Evolutionary conservation across 805 yeast genomes (phyloP), one percentile per base, ranked within the genome.

Genomic region (Kluyveromyces nonfermentans): DNA sequence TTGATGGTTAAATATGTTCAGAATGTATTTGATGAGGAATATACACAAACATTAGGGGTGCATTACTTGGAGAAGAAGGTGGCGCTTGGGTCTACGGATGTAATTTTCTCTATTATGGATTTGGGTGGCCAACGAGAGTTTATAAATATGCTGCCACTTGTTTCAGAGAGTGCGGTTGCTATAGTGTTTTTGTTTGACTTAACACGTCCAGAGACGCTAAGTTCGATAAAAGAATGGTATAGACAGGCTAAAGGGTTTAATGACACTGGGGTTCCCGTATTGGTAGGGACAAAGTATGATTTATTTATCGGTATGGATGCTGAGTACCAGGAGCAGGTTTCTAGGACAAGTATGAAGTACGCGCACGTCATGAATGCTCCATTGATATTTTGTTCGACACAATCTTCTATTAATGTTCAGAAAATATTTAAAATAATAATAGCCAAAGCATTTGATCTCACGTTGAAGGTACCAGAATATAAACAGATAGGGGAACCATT

Each of bases 1-100:
- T 67, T 90, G 46, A 89, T 90, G 97, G 96, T 89, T 19, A 88
- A 90, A 59, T 90, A 89, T 60, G 96, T 90, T n/a, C 96, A 90
- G 58, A 94, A 94, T 43, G 78, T 85, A 30, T 90, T 85, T 61
- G 95, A 88, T 59, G 93, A 86, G 56, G 87, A 82, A 48, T 90
- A 90, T 59, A 86, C 89, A 40, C 96, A 88, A 63, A 90, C 98
- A 0, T 68, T 87, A 42, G 98, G 98, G 5, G 97, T 93, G 44
- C 90, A 90, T 59, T 89, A 86, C 63, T 82, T 93, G 85, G 96
- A 93, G 60, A 82, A 88, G 54, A 80, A 83, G 46, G 85, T 90
- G 22, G 81, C 79, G 47, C 81, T 90, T 43, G 79, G 88, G 44
- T 80, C 85, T 46, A 88, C 96, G 2, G 87, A 85, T 51, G 85